Base-by-base conservation (phyloP, 2,329 filamentous ascomycete genomes). In the Pyrenochaeta sp. region DNA sequence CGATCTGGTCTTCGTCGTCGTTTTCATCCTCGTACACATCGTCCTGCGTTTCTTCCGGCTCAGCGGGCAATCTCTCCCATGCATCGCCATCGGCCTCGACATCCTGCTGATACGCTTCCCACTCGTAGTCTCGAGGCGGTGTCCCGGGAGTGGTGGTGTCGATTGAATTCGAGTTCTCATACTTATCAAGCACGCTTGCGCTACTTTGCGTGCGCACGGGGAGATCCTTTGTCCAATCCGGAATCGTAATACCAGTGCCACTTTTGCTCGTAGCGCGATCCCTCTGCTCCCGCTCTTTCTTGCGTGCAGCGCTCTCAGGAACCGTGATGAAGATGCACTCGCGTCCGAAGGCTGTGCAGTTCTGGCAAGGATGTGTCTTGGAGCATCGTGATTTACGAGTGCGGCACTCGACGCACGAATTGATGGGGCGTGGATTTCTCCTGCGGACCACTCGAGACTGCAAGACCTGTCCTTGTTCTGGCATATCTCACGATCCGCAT, bases 301-400 rank as follows among this genome's bases (percentile, higher is more conserved):
- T 76, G 59, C 74, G 73, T 47, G 72, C 72, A 37, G 73, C 75
- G 52, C 71, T 73, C 66, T 77, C 75, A 50, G 75, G 73, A 13
- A 77, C 73, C 24, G 73, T 77, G 57, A 77, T 77, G 62, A 77
- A 77, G 60, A 77, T 60, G 53, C 75, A 77, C 56, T 77, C 74
- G 61, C 75, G 62, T 32, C 75, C 75, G 62, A 77, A 77, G 22
- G 75, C 75, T 8, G 73, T 76, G 67, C 75, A 77, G 55, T 77
- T 77, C 59, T 77, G 74, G 59, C 75, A 77, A 40, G 75, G 75
- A 44, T 77, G 73, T 37, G 75, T 77, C 59, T 77, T 77, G n/a
- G 72, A 75, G 60, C 75, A 77, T 56, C 74, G 68, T 56, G 71
- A 74, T 59, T 77, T 77, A 34, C 75, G 71, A 39, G 74, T 76